These are phyloP conservation scores for Penicillium sp. DNA, from an alignment of 2,329 filamentous ascomycete genomes.

Conservation along the genomic window DNA sequence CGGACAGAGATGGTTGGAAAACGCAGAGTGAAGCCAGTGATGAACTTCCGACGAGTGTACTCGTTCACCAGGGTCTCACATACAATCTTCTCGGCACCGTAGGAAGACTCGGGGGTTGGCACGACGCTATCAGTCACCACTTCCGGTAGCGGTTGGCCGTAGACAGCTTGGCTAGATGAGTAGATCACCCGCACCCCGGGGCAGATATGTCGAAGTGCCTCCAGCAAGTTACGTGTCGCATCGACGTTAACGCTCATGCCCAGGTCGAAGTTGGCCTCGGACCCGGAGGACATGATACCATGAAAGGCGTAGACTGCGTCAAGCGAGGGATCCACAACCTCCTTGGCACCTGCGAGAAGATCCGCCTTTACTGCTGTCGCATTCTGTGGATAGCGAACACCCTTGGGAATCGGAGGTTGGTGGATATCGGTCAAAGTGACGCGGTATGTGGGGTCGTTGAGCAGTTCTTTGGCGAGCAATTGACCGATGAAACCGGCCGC, in stretches of 20 bases:
- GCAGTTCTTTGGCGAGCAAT: conserved; percentile 55
- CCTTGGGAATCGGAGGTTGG: conserved; percentile 51
- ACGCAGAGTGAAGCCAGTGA: conserved; percentile 58
- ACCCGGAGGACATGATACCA: conserved; percentile 65
- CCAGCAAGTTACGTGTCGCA: conserved; percentile 55
- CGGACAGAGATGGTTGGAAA: conserved; percentile 63
- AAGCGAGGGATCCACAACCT: conserved; percentile 44
- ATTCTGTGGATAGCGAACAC: conserved; percentile 50
- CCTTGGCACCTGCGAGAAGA: conserved; percentile 47
- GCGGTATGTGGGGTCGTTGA: conserved; percentile 48
- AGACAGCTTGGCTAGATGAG: conserved; percentile 62
- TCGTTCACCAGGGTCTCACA: conserved; percentile 63
- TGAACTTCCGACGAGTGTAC: conserved; percentile 57
- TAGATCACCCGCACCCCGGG: conserved; percentile 60
- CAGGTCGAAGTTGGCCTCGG: conserved; percentile 60
- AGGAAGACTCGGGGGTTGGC: conserved; percentile 61
- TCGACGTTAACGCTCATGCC: conserved; percentile 62
- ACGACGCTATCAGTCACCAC: conserved; percentile 52
- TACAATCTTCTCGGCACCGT: conserved; percentile 63
- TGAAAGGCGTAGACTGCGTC: conserved; percentile 61
- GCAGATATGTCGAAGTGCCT: conserved; percentile 50
- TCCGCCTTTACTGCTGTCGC: conserved; percentile 53
- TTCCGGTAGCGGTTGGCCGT: conserved; percentile 56
- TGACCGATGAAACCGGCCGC: conserved; percentile 65
- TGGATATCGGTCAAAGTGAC: conserved; percentile 59